Evolutionary conservation across 2,329 filamentous ascomycete species (phyloP), one percentile per base, ranked within the genome.

Genomic region (Talaromyces rugulosus): DNA sequence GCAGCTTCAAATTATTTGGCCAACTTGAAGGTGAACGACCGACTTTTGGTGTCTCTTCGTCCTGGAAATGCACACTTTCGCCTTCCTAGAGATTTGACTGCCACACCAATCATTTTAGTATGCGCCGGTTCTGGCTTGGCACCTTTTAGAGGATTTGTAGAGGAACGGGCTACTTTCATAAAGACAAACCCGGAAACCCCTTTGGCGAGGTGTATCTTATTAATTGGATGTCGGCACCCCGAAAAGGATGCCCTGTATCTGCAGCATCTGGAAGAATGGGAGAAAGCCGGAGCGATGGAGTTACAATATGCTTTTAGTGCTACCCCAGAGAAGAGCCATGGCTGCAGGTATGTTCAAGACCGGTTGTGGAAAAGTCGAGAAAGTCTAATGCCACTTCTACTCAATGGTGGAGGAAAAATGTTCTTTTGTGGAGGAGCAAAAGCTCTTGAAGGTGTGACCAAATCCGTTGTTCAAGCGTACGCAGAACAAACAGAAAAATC

Each of bases 91-190:
- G 71, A 75, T 40, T 64, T 71, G 0, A 23, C 14, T 5, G 67
- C 70, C 50, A 75, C 72, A 0, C 74, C 75, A 0, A 73, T 78
- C 65, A 74, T 78, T 63, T 76, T 77, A 72, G 69, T 72, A 18
- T 75, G 73, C 42, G 74, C 75, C 0, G 76, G 76, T 5, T 81
- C 83, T 0, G 86, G 86, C 0, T 72, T 88, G 1, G 86, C 86
- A 0, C 86, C 86, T 0, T 88, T 89, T 79, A 80, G 84, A 0
- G 86, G 82, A 0, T 89, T 89, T 68, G 67, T 87, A 9, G 84
- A 87, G 71, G 85, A 89, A 64, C 84, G 87, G 0, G 85, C 83
- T 0, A 78, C 34, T 56, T 8, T 23, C 18, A 34, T 34, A 7
- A 34, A 36, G 7, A 42, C 3, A 42, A 36, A 16, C 4, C 30